phyloP scores from a whole-genome alignment of 2,329 filamentous ascomycete species.

The Monilinia aucupariae region DNA sequence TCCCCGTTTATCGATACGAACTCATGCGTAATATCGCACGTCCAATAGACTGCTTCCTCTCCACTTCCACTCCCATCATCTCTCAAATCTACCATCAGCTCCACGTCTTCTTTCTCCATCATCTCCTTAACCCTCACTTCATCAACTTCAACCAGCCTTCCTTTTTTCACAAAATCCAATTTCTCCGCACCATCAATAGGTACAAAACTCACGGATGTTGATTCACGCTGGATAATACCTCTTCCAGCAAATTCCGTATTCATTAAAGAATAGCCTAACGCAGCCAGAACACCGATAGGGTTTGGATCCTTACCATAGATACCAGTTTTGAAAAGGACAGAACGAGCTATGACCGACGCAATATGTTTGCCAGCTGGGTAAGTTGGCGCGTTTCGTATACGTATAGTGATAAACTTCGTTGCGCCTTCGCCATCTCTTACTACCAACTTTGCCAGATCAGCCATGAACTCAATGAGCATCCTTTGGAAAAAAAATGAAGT shows the following conservation, averaged over 20 bases:
- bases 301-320: background rate
- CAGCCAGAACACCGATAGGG: background rate
- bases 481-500: background rate
- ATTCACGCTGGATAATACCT: background rate
- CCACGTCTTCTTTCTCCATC: background rate
- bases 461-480: background rate
- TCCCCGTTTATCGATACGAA: slow-evolving; percentile 61
- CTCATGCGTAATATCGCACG: slow-evolving; percentile 80
- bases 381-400: background rate
- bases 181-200: background rate
- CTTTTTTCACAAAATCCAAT: background rate
- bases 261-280: background rate
- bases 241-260: background rate
- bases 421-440: background rate
- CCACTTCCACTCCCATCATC: background rate
- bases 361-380: background rate
- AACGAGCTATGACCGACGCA: background rate
- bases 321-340: background rate
- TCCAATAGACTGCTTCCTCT: slow-evolving; percentile 64
- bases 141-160: background rate
- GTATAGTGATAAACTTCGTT: background rate
- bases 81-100: background rate
- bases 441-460: background rate
- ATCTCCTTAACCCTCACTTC: background rate
- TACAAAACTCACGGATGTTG: background rate